A percentile compares a stretch with the other conserved stretches of the same genome.
phyloP scores from a whole-genome alignment of 2,329 filamentous ascomycete genomes.

The Colletotrichum godetiae region DNA sequence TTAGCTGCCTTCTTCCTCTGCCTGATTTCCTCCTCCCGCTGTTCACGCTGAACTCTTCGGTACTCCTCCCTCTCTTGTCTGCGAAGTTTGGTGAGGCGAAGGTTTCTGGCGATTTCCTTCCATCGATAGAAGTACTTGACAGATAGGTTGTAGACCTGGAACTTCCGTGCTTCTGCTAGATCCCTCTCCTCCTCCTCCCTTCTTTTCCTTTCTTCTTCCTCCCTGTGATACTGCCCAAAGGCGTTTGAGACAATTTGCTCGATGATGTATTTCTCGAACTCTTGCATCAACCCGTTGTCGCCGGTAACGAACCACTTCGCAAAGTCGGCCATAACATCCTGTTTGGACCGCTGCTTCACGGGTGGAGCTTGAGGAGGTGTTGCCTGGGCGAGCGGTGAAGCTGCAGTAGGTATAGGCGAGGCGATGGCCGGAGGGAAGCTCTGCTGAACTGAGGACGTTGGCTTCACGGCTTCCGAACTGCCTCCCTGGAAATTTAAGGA shows the following conservation, averaged over 20 bases:
- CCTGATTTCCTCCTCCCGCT: slow-evolving; percentile 45
- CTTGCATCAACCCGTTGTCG: slow-evolving; percentile 63
- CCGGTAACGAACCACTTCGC: slow-evolving; percentile 66
- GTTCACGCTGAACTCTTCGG: slow-evolving; percentile 52
- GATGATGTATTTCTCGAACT: slow-evolving; percentile 59
- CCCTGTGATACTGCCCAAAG: slow-evolving; percentile 53
- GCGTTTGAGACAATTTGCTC: slow-evolving; percentile 56
- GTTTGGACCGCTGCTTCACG: slow-evolving; percentile 1
- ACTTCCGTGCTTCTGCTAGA: slow-evolving; percentile 59
- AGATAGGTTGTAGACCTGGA: slow-evolving; percentile 59
- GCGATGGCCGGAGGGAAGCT: neutral
- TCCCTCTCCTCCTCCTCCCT: slow-evolving; percentile 61
- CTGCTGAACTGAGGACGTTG: neutral
- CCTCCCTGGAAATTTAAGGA: neutral
- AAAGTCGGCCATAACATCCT: slow-evolving; percentile 61
- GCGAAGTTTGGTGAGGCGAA: slow-evolving; percentile 61
- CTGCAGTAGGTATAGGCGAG: neutral
- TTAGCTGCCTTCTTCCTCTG: slow-evolving; percentile 48
- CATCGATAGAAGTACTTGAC: slow-evolving; percentile 69
- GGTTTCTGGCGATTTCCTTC: slow-evolving; percentile 60
- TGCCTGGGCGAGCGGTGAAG: slow-evolving; percentile 7
- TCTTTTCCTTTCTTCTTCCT: slow-evolving; percentile 53
- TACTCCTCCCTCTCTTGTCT: slow-evolving; percentile 62
- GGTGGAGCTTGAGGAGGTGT: neutral
- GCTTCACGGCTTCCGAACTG: neutral